phyloP scores from a whole-genome alignment of 1,139 yeast species.

The Blastobotrys proliferans region DNA sequence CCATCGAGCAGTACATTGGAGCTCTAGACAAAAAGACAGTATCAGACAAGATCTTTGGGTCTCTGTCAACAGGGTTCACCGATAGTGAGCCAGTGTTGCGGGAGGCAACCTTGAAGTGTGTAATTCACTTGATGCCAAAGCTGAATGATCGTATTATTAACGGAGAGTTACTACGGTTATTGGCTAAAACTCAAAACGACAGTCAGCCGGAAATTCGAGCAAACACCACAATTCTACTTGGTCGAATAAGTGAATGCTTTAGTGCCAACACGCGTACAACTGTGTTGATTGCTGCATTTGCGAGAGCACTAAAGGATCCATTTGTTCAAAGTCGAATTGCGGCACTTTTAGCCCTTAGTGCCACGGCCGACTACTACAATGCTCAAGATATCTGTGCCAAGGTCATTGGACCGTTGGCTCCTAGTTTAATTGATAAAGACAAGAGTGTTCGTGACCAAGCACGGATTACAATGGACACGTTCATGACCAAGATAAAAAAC shows the following conservation, averaged over 20 bases:
- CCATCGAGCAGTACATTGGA: slow-evolving; percentile 53
- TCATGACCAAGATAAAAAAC: slow-evolving; percentile 58
- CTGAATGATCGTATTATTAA: slow-evolving; percentile 77
- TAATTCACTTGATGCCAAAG: slow-evolving; percentile 59
- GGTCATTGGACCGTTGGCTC: slow-evolving; percentile 81
- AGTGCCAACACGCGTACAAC: slow-evolving; percentile 42
- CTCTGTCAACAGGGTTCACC: slow-evolving; percentile 70
- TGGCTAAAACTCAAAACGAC: slow-evolving; percentile 89
- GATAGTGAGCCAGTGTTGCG: slow-evolving; percentile 81
- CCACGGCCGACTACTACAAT: slow-evolving; percentile 60
- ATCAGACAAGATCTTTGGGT: slow-evolving; percentile 64
- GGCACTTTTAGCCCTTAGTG: slow-evolving; percentile 70
- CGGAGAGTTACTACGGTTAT: slow-evolving; percentile 71
- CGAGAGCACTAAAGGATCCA: slow-evolving; percentile 78
- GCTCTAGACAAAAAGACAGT: slow-evolving; percentile 57
- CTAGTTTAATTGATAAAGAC: slow-evolving; percentile 73
- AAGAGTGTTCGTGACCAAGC: slow-evolving; percentile 71
- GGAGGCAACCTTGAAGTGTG: slow-evolving; percentile 73
- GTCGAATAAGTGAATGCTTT: slow-evolving; percentile 63
- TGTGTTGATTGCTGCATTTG: slow-evolving; percentile 82
- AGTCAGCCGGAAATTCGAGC: slow-evolving; percentile 79
- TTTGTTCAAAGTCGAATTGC: slow-evolving; percentile 73
- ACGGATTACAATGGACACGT: slow-evolving; percentile 57
- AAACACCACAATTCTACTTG: slow-evolving; percentile 73
- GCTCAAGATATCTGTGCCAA: slow-evolving; percentile 77